Conservation (phyloP, 768 basidiomycete genomes). For the Hericium erinaceus region DNA sequence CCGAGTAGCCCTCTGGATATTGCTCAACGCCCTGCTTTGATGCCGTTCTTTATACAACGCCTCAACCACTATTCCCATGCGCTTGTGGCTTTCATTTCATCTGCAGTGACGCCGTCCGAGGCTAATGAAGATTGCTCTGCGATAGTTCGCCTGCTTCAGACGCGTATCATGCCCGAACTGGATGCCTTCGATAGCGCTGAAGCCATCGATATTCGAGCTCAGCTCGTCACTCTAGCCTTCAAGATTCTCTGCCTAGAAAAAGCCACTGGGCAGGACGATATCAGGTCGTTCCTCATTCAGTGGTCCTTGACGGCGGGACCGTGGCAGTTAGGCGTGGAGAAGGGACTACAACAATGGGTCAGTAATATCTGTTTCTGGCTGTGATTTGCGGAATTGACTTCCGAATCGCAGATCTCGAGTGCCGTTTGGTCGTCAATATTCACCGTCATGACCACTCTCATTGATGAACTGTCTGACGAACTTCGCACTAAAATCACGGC, state of each 20-base stretch:
- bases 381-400: background rate
- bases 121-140: slow-evolving; percentile 20
- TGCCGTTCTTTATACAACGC: slow-evolving; percentile 10
- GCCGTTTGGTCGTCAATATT: slow-evolving; percentile 35
- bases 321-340: slow-evolving; percentile 12
- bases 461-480: slow-evolving; percentile 38
- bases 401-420: slow-evolving; percentile 24
- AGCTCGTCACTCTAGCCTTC: slow-evolving; percentile 35
- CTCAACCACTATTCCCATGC: slow-evolving; percentile 31
- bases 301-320: slow-evolving; percentile 21
- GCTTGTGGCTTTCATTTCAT: slow-evolving; percentile 23
- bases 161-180: slow-evolving; percentile 40
- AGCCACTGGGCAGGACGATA: slow-evolving; percentile 8
- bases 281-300: slow-evolving; percentile 14
- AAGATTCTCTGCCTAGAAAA: slow-evolving; percentile 25
- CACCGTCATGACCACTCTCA: slow-evolving; percentile 31
- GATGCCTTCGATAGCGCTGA: slow-evolving; percentile 27
- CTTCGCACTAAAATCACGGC: slow-evolving; percentile 32
- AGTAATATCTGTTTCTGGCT: background rate
- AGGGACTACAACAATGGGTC: slow-evolving; percentile 5
- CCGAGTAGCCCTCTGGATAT: background rate
- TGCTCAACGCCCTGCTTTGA: background rate
- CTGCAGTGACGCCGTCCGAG: slow-evolving; percentile 10
- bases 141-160: slow-evolving; percentile 31
- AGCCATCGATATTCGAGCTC: slow-evolving; percentile 26